phyloP scores from a whole-genome alignment of 2,329 filamentous ascomycete species.

The Ophiosphaerella korrae region DNA sequence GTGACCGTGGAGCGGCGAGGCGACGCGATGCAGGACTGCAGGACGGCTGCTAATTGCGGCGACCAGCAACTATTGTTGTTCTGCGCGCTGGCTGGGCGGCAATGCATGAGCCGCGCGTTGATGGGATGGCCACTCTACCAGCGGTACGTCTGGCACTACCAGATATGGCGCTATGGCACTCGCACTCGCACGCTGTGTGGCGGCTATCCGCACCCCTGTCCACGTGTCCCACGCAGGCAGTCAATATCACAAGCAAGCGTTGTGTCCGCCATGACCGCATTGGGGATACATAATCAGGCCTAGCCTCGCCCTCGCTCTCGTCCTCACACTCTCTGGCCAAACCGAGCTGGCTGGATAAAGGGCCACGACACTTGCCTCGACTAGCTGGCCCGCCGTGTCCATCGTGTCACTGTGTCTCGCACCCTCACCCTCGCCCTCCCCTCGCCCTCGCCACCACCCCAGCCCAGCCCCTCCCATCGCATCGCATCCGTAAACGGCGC shows the following conservation, averaged over 20 bases:
- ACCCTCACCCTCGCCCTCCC: no score
- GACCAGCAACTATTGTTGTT: slow-evolving; percentile 13
- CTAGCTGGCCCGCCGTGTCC: no score
- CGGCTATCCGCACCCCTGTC: background rate
- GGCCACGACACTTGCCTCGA: background rate
- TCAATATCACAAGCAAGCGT: background rate
- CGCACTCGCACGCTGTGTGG: no score
- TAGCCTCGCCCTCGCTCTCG: background rate
- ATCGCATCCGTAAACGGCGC: background rate
- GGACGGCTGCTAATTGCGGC: no score
- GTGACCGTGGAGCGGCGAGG: no score
- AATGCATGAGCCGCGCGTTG: no score
- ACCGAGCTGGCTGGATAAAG: background rate
- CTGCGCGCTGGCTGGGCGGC: no score
- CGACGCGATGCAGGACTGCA: no score
- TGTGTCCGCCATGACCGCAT: background rate
- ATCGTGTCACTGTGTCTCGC: no score
- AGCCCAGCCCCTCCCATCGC: background rate
- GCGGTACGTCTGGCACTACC: no score
- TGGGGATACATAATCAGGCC: background rate
- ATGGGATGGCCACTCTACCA: no score
- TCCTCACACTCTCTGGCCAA: background rate
- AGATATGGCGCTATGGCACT: no score
- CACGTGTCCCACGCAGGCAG: background rate
- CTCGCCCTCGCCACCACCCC: background rate